Evolutionary conservation across 202 grass and related monocot genomes (phyloP).

Genomic region (Schoenoplectus triqueter): DNA sequence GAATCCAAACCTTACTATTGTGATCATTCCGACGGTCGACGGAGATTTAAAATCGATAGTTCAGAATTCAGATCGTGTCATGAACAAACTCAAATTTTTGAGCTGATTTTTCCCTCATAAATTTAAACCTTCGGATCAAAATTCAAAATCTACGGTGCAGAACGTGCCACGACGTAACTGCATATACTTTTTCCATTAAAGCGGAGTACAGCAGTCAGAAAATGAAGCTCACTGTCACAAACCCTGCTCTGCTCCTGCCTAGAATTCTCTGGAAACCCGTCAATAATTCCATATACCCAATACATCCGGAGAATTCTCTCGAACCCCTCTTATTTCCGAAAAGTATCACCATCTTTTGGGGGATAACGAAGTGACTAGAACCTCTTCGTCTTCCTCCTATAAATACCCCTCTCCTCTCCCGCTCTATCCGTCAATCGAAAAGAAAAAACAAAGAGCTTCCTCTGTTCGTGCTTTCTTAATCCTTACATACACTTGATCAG

Average conservation of each 20-base stretch:
- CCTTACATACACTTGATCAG: not conserved
- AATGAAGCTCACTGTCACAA: not conserved
- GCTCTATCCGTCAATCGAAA: not conserved
- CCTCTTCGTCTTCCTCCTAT: constrained; percentile 20
- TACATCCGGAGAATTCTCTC: not conserved
- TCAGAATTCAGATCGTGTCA: too few relatives aligned
- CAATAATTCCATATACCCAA: not conserved
- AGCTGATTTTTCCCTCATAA: too few relatives aligned
- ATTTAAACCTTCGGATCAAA: too few relatives aligned
- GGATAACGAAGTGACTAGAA: constrained; percentile 24
- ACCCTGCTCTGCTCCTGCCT: constrained; percentile 36
- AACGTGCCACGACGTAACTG: too few relatives aligned
- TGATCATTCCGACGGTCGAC: too few relatives aligned
- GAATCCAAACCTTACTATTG: too few relatives aligned
- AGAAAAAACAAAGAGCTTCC: not conserved
- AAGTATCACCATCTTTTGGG: not conserved
- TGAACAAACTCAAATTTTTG: too few relatives aligned
- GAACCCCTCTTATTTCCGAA: not conserved
- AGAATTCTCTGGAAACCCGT: constrained; percentile 32
- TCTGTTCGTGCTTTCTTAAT: not conserved
- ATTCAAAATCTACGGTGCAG: too few relatives aligned
- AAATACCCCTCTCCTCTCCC: constrained; percentile 8
- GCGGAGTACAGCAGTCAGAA: too few relatives aligned
- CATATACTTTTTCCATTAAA: too few relatives aligned
- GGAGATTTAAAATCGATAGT: too few relatives aligned